Base-by-base conservation (phyloP, 768 basidiomycete species). In the Gymnopilus dilepis region DNA sequence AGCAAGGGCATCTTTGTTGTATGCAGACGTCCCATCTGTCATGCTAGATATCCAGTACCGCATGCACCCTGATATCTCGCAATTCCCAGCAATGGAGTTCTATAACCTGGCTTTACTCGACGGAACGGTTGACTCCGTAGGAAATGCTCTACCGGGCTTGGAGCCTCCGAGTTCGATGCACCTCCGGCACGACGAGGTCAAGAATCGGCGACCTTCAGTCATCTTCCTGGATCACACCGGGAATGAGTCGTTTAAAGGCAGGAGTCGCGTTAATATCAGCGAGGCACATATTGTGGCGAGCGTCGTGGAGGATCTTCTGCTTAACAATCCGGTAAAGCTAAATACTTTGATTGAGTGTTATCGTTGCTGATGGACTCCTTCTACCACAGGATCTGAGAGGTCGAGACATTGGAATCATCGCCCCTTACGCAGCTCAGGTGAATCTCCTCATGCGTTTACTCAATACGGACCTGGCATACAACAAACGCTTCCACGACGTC, bases 11-110 rank as follows among this genome's bases (percentile, higher is more conserved):
- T 41, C 9, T 58, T 54, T 41, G 40, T 56, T 22, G n/a, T 54
- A 15, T 51, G 15, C 60, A 94, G 92, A 82, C 43, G 85, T 93
- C n/a, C 94, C 94, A 9, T 90, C 92, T 4, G 85, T 95, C 63
- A 95, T 96, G 90, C 85, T 98, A 59, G 90, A 97, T 70, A 83
- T 86, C n/a, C 95, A 98, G 75, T 98, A 97, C 68, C 88, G 95
- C 34, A 98, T 98, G 95, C 94, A 96, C 68, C 96, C 95, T 12
- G 79, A 80, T 37, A 95, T 98, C 67, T 93, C 95, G 1, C 81
- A 81, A 21, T 98, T 98, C 78, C 94, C 96, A 9, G 88, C 91
- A 37, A 72, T 79, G 26, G 89, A 94, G 61, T 97, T 97, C 72
- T 98, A 98, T 77, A 78, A 86, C 42, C 78, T 79, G 26, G 78